Conservation (phyloP, 495 filamentous ascomycete genomes). For the Tuber brumale region DNA sequence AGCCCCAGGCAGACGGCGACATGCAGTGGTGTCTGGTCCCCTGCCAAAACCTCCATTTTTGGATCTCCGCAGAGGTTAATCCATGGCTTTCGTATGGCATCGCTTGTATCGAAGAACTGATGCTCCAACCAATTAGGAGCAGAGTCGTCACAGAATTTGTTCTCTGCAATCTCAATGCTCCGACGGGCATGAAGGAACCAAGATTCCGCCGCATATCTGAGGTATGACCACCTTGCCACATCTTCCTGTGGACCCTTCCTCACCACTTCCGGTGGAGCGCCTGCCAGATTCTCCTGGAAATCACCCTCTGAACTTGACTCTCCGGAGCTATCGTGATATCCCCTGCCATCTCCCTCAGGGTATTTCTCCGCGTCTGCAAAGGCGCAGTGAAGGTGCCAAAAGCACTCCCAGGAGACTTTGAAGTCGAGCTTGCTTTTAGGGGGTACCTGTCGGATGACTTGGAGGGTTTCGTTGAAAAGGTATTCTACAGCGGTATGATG, state of each 20-base stretch:
- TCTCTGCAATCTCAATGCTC: fast-evolving
- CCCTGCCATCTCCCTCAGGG: not conserved
- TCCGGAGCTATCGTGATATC: not conserved
- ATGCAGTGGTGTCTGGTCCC: not conserved
- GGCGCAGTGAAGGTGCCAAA: not conserved
- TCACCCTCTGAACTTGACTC: not conserved
- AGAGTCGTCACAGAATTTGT: not conserved
- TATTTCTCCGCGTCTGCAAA: not conserved
- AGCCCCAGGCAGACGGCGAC: not conserved
- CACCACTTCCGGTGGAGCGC: not conserved
- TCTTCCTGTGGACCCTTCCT: not conserved
- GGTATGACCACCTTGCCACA: not conserved
- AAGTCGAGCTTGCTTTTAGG: not conserved
- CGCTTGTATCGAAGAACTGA: not conserved
- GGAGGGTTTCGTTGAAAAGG: not conserved
- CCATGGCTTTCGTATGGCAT: not conserved
- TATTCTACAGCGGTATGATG: not conserved
- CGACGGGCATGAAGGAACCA: not conserved
- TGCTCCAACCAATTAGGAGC: not conserved
- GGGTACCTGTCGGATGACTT: not conserved
- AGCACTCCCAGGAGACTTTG: not conserved
- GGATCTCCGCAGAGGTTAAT: not conserved
- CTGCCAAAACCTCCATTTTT: not conserved
- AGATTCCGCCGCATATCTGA: not conserved
- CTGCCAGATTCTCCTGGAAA: not conserved